Conservation (phyloP, 805 yeast genomes). For the Diddensiella transvaalensis region DNA sequence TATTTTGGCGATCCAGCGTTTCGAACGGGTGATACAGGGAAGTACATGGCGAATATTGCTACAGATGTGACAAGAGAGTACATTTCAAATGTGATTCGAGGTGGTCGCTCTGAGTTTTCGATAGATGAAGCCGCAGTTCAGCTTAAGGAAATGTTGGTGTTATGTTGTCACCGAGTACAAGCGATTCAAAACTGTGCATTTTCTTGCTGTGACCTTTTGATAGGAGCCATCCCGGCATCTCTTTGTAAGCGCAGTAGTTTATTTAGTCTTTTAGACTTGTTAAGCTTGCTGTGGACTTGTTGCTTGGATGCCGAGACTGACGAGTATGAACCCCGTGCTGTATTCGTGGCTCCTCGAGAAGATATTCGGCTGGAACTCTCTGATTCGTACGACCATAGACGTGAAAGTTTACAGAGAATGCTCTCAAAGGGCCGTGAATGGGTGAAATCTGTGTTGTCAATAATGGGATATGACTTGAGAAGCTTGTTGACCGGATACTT, state of each 20-base stretch:
- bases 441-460: constrained; percentile 55
- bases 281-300: constrained; percentile 74
- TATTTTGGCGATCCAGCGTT: constrained; percentile 88
- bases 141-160: constrained; percentile 59
- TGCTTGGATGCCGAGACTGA: constrained; percentile 78
- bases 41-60: constrained; percentile 63
- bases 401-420: constrained; percentile 57
- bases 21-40: constrained; percentile 62
- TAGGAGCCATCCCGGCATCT: constrained; percentile 67
- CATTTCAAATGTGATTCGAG: constrained; percentile 47
- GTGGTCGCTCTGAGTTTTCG: constrained; percentile 53
- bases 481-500: constrained; percentile 76
- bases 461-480: constrained; percentile 70
- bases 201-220: constrained; percentile 66
- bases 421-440: constrained; percentile 60
- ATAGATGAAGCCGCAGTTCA: constrained; percentile 62
- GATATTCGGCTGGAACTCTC: constrained; percentile 58
- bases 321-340: constrained; percentile 79
- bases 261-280: constrained; percentile 75
- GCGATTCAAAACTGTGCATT: constrained; percentile 77
- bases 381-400: constrained; percentile 75
- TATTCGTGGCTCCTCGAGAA: constrained; percentile 47
- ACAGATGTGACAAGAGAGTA: constrained; percentile 56
- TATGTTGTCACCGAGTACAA: constrained; percentile 74
- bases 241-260: constrained; percentile 71